Base-by-base conservation (phyloP, 495 filamentous ascomycete species). In the Neurospora intermedia region DNA sequence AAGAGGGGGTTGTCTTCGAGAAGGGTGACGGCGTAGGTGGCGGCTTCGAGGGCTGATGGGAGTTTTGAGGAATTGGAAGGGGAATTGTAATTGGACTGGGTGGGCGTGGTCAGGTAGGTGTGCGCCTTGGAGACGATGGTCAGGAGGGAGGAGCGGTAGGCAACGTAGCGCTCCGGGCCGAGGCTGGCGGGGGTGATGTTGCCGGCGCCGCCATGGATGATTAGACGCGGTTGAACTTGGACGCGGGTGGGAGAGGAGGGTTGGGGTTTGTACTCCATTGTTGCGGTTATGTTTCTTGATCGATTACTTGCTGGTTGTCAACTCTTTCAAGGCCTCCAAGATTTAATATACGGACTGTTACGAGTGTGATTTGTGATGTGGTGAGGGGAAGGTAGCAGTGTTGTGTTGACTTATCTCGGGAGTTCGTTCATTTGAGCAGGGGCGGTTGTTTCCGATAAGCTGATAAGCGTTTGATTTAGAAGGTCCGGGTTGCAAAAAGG, bases 131-230 rank as follows among this genome's bases (percentile, higher is more conserved):
- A 77, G 73, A 83, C 84, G 38, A 91, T 92, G 31, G 82, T 81
- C 35, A 91, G 84, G n/a, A 96, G 89, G 16, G 91, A 87, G 71
- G 81, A 72, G 70, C 88, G 86, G 80, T 91, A 92, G 43, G 83
- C 74, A 23, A 79, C 73, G 82, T 92, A 94, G 70, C 86, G 83
- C 38, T 85, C 79, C 9, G 88, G 86, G 1, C 90, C 85, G 35
- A 97, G 85, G 76, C 87, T 91, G n/a, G 84, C 77, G 10, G 88
- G 91, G 13, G 87, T 88, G 79, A 97, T 90, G 77, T 91, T 91
- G 39, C 94, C 94, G 2, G 94, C 94, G 73, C 94, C 94, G 80
- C 94, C 94, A 78, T 97, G 94, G 80, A 98, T 88, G 80, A 95
- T 94, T 42, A 95, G 82, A 8, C 91, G 87, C 4, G 92, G 91